Conservation (phyloP, 345 rosid genomes). For the Camelina hispida region DNA sequence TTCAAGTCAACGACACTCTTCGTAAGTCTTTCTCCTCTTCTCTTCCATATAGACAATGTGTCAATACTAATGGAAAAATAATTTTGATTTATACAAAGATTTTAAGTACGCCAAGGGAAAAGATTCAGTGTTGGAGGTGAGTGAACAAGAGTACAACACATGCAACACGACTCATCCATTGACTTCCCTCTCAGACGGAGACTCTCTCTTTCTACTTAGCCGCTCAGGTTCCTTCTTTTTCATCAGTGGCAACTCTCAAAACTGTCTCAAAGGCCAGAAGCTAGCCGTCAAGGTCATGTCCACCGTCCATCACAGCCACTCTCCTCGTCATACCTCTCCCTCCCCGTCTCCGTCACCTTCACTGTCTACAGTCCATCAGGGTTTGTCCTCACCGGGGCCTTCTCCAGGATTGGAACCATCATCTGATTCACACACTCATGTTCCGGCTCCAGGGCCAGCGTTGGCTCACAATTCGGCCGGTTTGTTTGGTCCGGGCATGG, state of each 20-base stretch:
- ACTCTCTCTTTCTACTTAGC: constrained; percentile 55
- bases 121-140: constrained; percentile 70
- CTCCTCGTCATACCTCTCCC: constrained; percentile 32
- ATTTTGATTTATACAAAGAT: constrained; percentile 24
- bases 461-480: constrained; percentile 34
- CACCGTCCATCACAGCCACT: constrained; percentile 35
- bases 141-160: constrained; percentile 56
- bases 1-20: constrained; percentile 84
- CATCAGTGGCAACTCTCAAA: constrained; percentile 60
- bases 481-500: constrained; percentile 16
- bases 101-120: constrained; percentile 48
- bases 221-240: constrained; percentile 68
- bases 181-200: constrained; percentile 62
- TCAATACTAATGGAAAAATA: background rate
- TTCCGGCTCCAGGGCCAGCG: constrained; percentile 35
- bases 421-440: constrained; percentile 23
- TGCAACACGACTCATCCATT: constrained; percentile 67
- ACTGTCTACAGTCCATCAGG: constrained; percentile 18
- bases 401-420: constrained; percentile 28
- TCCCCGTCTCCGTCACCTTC: constrained; percentile 13
- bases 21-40: constrained; percentile 45
- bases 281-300: constrained; percentile 62
- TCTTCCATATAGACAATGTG: background rate
- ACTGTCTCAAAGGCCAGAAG: constrained; percentile 69
- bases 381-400: constrained; percentile 36